Evolutionary conservation across 1,284 basidiomycete species (phyloP), one percentile per base, ranked within the genome.

Genomic region (Cutaneotrichosporon mucoides): DNA sequence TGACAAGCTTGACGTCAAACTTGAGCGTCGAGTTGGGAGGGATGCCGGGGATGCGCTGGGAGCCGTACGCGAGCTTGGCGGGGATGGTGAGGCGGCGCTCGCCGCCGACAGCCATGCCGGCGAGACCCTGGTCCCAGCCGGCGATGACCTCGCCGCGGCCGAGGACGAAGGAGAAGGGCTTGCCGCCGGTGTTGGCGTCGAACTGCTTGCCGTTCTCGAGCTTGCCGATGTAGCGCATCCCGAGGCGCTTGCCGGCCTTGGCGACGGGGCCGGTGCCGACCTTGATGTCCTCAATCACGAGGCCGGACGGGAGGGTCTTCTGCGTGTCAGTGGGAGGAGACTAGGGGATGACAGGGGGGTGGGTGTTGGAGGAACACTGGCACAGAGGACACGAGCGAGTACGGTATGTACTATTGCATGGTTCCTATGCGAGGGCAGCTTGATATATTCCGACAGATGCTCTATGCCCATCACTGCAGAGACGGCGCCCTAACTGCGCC

Each of bases 101-200:
- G 43, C 92, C 91, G 55, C 91, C 93, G 51, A 88, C 86, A 68
- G 88, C 85, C 92, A 98, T 96, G 52, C 94, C 95, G 57, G 82
- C 85, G 60, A 98, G 83, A 56, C 94, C 94, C 69, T 90, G 82
- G 70, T 96, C 93, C 94, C 92, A 96, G 82, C 89, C 92, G 81
- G 89, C 89, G 79, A 97, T 95, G 55, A 97, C 94, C 75, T 96
- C 88, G 46, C 91, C 91, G 62, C 84, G 82, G 57, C 94, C 95
- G 38, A 98, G 83, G 52, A 82, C 84, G 83, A 97, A 97, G 50
- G 81, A 80, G 81, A 97, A 96, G 84, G 92, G 90, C 74, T 86
- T 88, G 68, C 94, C 94, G 73, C 86, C 88, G 63, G 84, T 87
- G 80, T 96, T 96, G 73, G 85, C 82, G 80, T 98, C 94, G 70